Base-by-base conservation (phyloP, 1,284 basidiomycete genomes). In the Trichosporon faecale region DNA sequence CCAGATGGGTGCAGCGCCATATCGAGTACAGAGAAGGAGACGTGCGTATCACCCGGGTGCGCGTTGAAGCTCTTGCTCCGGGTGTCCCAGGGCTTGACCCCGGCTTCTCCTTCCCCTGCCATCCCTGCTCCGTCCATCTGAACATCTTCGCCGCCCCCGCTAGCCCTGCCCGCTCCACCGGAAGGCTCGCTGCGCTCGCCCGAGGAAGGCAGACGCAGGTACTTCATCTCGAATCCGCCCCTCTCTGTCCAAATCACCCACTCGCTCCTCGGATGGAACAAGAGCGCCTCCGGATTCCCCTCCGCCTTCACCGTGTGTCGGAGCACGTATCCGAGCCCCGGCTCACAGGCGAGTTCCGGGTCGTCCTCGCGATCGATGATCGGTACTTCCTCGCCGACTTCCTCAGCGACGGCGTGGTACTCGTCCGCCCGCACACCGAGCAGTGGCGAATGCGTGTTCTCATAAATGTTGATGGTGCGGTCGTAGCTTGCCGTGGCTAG, bases 1-100 rank as follows among this genome's bases (percentile, higher is more conserved):
- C 80, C 80, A 0, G 75, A 76, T 0, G 84, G 84, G 69, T 85
- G 81, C 2, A 84, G 66, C 0, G 80, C 79, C 68, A 85, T 70
- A 73, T 85, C 92, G 88, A 85, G 92, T 80, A 79, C 91, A 87
- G 72, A 91, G 86, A 85, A 85, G 23, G 79, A 81, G 49, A 83
- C 75, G 68, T 83, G 82, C 14, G 76, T 78, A 68, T 83, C 82
- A 68, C 79, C 72, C 7, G 82, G 79, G 57, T 82, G 79, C 9
- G 79, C 76, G 68, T 84, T 84, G 77, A 84, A 83, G 33, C 73
- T 76, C 70, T 82, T 84, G 4, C 73, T 76, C 1, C 12, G 61
- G 0, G 52, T 70, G 11, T 67, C 57, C 75, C 79, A 81, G 11
- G 63, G 40, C 66, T 65, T 14, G 2, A 52, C 65, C 0, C n/a